Evolutionary conservation across 2,329 filamentous ascomycete species (phyloP), one percentile per base, ranked within the genome.

Genomic region (Cercospora nicotianae): DNA sequence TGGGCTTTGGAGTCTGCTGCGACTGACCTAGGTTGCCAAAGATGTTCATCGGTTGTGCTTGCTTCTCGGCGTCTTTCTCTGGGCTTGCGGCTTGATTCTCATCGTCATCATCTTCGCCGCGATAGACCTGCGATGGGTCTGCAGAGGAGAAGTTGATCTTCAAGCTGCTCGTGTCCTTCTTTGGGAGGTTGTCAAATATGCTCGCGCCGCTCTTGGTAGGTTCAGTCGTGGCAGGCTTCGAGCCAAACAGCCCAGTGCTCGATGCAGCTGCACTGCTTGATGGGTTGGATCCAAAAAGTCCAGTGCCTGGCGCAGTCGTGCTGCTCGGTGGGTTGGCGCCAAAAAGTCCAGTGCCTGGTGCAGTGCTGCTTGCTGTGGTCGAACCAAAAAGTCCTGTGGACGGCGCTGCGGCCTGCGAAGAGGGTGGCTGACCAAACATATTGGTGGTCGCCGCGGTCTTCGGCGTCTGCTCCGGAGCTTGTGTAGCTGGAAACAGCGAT

Each of bases 91-190:
- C 42, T n/a, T 30, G 60, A n/a, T 65, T 45, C 12, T 68, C 64
- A n/a, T 68, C 69, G 12, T 70, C 67, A 33, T 70, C 69, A 7
- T 68, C 59, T 55, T 66, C 62, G 13, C 51, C 67, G 23, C 61
- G 60, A 26, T 69, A 71, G 23, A 69, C 67, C 42, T 72, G 71
- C 23, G 60, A 64, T 18, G 69, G 69, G 63, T 70, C 67, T 23
- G 67, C 61, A 16, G 71, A 72, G 30, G 65, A 68, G 63, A 72
- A 72, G 20, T 66, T 55, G 58, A 69, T 65, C 23, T 67, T 68
- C 45, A 28, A 20, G 45, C 23, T 28, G 60, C 67, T 65, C 9
- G 63, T 48, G 28, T 64, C 63, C 36, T 66, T 68, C 61, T 71
- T 68, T 3, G 70, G 67, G 3, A 68, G 45, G 31, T 61, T 69